Evolutionary conservation across 768 basidiomycete species (phyloP), one percentile per base, ranked within the genome.

Genomic region (Holtermannia corniformis): DNA sequence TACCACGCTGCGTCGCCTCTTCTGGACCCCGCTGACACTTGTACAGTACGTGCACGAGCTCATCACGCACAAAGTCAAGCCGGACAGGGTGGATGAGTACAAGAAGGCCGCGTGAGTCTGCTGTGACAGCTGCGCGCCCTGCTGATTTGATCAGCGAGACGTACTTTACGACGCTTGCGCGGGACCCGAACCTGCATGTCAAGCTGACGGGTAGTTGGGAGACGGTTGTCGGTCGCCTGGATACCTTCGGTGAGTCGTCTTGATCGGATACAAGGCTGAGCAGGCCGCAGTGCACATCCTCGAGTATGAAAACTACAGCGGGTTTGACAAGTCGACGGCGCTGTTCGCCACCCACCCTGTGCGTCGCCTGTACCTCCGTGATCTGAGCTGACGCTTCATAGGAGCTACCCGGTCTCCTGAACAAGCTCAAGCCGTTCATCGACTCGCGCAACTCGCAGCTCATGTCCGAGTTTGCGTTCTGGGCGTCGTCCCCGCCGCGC

Each of bases 121-220:
- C 23, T 47, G 48, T 47, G 22, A 42, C 45, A 47, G 44, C 16
- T 25, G 27, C 52, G 55, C 16, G 45, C 22, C n/a, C n/a, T n/a
- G 58, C 47, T 44, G 42, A 49, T 41, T 48, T 49, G 22, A 25
- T 10, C 64, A 91, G 88, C 14, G 87, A 88, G 72, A 77, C 77
- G 28, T 96, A 90, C 74, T 96, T 92, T 68, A 78, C 79, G 20
- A 84, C 84, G 16, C 76, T 97, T 55, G 83, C 82, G 71, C 78
- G 81, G 47, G 86, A 88, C 61, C 71, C 81, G 22, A 77, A 80
- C 41, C 71, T 91, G 47, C 79, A 84, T 49, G 84, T 93, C 52
- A 91, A 93, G 71, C 77, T 97, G 54, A 88, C 86, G 0, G 95
- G 93, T 20, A 87, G 83, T 62, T 99, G 90, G 87, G 92, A 97